Conservation (phyloP, 2,329 filamentous ascomycete species). For the Ophiocordyceps camponoti-floridani region DNA sequence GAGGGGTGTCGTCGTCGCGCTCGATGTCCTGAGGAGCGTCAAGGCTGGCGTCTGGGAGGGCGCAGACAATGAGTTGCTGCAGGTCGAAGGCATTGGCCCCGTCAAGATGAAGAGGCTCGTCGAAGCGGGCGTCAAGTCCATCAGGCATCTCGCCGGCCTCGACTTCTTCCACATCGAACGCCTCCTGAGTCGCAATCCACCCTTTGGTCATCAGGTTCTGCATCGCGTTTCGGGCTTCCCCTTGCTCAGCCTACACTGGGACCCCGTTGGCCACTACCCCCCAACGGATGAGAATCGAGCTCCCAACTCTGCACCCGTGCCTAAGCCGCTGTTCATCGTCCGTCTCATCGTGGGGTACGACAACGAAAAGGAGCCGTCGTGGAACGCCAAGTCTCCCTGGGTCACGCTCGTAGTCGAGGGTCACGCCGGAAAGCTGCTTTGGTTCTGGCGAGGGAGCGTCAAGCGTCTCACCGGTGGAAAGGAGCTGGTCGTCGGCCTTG, state of each 20-base stretch:
- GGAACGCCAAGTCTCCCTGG: conserved; percentile 45
- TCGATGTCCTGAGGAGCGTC: conserved; percentile 65
- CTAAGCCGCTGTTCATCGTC: conserved; percentile 13
- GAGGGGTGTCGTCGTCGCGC: conserved; percentile 43
- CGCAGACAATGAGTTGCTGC: conserved; percentile 61
- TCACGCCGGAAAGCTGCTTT: conserved; percentile 29
- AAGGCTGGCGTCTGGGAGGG: conserved; percentile 67
- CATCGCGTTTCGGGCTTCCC: conserved; percentile 55
- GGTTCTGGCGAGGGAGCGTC: conserved; percentile 49
- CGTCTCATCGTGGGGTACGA: conserved; percentile 51
- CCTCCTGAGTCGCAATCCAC: conserved; percentile 60
- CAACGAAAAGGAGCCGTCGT: conserved; percentile 45
- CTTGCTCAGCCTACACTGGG: conserved; percentile 22
- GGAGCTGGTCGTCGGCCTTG: conserved; percentile 33
- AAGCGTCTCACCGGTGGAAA: conserved; percentile 44
- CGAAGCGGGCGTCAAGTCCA: conserved; percentile 48
- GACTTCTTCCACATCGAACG: conserved; percentile 61
- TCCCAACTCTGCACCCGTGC: no score
- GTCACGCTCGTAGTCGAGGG: conserved; percentile 60
- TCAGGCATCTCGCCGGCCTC: conserved; percentile 49
- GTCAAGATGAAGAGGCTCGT: conserved; percentile 60
- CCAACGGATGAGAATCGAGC: not conserved
- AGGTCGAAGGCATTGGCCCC: conserved; percentile 62
- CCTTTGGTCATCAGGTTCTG: conserved; percentile 57
- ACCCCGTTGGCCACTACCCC: conserved; percentile 10